phyloP scores from a whole-genome alignment of 441 rosid species.

The Pelargonium cotyledonis region DNA sequence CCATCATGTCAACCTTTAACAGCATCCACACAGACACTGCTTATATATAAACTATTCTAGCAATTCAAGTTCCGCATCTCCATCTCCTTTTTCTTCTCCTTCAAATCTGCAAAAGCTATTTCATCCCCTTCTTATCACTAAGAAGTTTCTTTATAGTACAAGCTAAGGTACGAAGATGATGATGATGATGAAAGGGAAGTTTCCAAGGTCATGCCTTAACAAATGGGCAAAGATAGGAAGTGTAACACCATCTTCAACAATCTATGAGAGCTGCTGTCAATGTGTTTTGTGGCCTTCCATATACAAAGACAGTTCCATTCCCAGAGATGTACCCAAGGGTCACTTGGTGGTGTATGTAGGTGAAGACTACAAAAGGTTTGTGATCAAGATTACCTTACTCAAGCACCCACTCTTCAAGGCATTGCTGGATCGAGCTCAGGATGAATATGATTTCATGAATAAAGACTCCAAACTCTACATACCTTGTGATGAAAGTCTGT shows the following conservation, averaged over 20 bases:
- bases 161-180: background rate
- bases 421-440: slow-evolving; percentile 33
- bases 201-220: slow-evolving; percentile 36
- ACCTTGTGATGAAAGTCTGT: slow-evolving; percentile 33
- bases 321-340: slow-evolving; percentile 36
- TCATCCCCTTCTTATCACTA: background rate
- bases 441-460: slow-evolving; percentile 25
- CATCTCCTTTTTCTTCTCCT: slow-evolving; percentile 13
- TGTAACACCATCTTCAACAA: slow-evolving; percentile 36
- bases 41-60: slow-evolving; percentile 36
- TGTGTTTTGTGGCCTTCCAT: slow-evolving; percentile 41
- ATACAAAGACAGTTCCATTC: slow-evolving; percentile 17
- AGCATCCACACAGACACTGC: slow-evolving; percentile 10
- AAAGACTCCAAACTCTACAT: slow-evolving; percentile 27
- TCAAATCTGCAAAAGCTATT: slow-evolving; percentile 1
- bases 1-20: slow-evolving; percentile 46
- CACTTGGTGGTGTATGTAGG: slow-evolving; percentile 36
- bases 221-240: slow-evolving; percentile 53
- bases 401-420: slow-evolving; percentile 33
- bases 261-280: slow-evolving; percentile 46
- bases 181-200: slow-evolving; percentile 43
- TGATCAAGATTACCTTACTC: slow-evolving; percentile 25
- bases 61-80: slow-evolving; percentile 7
- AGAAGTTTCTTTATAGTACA: background rate
- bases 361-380: slow-evolving; percentile 31